A percentile compares a stretch with the other conserved stretches of the same genome.
Evolutionary conservation across 2,329 filamentous ascomycete species (phyloP).

Genomic region (Aphanoascus verrucosus): DNA sequence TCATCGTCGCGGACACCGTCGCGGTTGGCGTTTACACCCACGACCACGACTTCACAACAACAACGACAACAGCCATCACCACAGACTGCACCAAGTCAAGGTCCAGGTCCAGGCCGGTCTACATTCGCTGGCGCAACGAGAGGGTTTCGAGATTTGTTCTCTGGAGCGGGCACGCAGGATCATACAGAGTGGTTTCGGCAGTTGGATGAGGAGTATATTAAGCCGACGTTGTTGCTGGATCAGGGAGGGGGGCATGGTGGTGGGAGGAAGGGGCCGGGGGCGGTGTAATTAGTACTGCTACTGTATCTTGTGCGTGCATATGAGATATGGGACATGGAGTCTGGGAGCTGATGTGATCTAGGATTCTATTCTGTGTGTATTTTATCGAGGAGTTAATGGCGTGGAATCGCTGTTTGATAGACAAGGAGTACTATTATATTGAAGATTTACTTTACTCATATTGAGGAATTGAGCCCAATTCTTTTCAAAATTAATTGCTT

Average conservation of each 20-base stretch:
- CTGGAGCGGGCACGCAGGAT: conserved; percentile 61
- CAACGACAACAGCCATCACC: conserved; percentile 7
- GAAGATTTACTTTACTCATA: no score
- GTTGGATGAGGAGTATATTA: conserved; percentile 91
- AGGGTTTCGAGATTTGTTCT: conserved; percentile 70
- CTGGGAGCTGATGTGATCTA: no score
- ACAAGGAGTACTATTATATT: no score
- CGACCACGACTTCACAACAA: conserved; percentile 14
- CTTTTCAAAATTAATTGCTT: no score
- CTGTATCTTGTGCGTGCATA: neutral
- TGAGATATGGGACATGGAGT: conserved; percentile 2
- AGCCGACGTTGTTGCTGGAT: conserved; percentile 78
- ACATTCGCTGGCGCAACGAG: conserved; percentile 57
- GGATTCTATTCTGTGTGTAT: no score
- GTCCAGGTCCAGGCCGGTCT: conserved; percentile 11
- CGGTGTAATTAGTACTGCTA: conserved; percentile 23
- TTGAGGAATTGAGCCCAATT: no score
- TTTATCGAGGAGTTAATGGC: no score
- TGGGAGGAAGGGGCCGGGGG: conserved; percentile 26
- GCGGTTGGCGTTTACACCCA: conserved; percentile 20
- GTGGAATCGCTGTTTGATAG: no score
- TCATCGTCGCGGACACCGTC: conserved; percentile 28
- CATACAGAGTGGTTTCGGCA: conserved; percentile 83
- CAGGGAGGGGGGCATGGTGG: conserved; percentile 29
- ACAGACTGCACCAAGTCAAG: neutral